These are phyloP conservation scores for Fusarium lyarnte DNA, from an alignment of 2,329 filamentous ascomycete genomes.

Conservation along the genomic window DNA sequence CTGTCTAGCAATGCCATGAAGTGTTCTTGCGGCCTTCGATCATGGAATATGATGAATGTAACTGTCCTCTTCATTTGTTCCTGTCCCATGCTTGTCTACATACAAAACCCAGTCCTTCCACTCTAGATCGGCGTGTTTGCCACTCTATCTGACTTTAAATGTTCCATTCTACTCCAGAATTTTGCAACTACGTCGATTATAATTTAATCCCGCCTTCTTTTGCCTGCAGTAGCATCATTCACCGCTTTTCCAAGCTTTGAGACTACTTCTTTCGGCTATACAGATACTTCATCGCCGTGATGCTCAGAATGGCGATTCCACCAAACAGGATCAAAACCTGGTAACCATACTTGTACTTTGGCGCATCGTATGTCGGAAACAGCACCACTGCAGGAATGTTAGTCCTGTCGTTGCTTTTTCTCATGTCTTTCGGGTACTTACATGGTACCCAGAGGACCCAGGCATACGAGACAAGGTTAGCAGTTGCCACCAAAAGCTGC, in stretches of 20 bases:
- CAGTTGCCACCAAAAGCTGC: neutral
- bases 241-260: neutral
- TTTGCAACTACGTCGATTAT: neutral
- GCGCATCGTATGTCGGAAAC: neutral
- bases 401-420: neutral
- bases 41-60: fast-evolving
- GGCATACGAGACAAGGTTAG: neutral
- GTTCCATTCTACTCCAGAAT: neutral
- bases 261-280: neutral
- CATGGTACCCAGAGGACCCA: neutral
- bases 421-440: neutral
- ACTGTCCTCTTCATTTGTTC: fast-evolving
- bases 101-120: neutral
- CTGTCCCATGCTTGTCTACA: neutral
- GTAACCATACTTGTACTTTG: neutral
- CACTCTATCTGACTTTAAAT: neutral
- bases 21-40: neutral
- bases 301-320: neutral
- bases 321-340: neutral
- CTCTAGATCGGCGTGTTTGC: neutral
- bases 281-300: neutral
- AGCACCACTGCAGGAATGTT: neutral
- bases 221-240: neutral
- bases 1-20: neutral
- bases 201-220: neutral